Evolutionary conservation across 1,284 basidiomycete genomes (phyloP), one percentile per base, ranked within the genome.

Genomic region (Apiotrichum gracile): DNA sequence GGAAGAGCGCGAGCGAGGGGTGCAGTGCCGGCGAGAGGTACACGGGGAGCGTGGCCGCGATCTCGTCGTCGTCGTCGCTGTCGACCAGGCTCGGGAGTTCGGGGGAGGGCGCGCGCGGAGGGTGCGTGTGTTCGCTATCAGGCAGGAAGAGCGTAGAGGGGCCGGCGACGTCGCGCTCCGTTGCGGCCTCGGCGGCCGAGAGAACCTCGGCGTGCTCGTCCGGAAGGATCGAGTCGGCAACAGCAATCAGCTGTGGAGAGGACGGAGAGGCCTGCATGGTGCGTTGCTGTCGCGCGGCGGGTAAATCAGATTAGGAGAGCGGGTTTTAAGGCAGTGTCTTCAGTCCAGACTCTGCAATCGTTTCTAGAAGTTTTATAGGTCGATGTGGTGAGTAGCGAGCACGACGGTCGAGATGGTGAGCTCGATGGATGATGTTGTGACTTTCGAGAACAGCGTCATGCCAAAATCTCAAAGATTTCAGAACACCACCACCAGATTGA

Each of bases 11-110:
- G n/a, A 76, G 47, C 13, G 63, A 25, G 1, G 66, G 65, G 25
- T 54, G 46, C 2, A 73, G 55, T 7, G 56, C 50, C 9, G 69
- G 58, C 5, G 66, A 68, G 34, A 76, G 52, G 62, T 74, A 74
- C 3, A 76, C 67, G 8, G 74, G 74, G 14, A 76, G 57, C 16
- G 57, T 63, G 29, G 68, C 60, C 6, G 68, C 29, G 6, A 72
- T 60, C 45, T 74, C 70, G 55, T 70, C 67, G 48, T 61, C 59
- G 33, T 64, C 64, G 33, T 64, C 63, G 4, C 56, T 54, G 29
- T 64, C 65, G 7, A 7, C 8, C 7, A 38, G 44, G 31, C 21
- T 22, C 14, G 31, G 42, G 10, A 40, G 44, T 8, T n/a, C 25
- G 26, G 49, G 39, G 4, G 41, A 42, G n/a, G 33, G 33, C 22